Conservation (phyloP, 371 early-diverging fungal genomes). For the Catenaria anguillulae region DNA sequence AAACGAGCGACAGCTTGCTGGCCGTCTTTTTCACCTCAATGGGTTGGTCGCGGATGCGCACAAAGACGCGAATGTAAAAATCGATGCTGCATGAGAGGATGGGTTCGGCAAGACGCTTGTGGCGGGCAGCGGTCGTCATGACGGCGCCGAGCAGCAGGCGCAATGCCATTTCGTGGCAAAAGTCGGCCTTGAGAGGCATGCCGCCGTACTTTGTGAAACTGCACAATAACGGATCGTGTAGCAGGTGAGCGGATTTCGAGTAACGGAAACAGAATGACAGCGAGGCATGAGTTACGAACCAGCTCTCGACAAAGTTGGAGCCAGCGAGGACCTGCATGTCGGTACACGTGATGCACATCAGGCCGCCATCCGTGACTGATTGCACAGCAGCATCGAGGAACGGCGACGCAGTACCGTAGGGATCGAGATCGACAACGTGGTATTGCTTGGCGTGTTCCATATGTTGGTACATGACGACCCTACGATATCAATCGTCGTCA, state of each 20-base stretch:
- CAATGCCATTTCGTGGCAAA: conserved; percentile 52
- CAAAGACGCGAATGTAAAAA: conserved; percentile 97
- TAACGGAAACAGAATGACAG: too few species aligned
- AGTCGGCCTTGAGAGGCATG: conserved; percentile 62
- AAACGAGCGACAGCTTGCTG: conserved; percentile 8
- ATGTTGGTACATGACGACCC: conserved; percentile 65
- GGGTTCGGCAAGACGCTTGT: conserved; percentile 77
- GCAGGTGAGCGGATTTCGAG: too few species aligned
- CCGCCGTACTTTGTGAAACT: conserved; percentile 89
- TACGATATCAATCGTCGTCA: conserved; percentile 13
- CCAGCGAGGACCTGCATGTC: conserved; percentile 96
- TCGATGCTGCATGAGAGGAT: conserved; percentile 92
- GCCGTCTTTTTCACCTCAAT: conserved; percentile 55
- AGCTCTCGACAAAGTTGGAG: conserved; percentile 74
- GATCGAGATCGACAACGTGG: conserved; percentile 91
- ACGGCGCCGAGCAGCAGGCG: conserved; percentile 82
- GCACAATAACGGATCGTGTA: too few species aligned
- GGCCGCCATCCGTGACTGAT: conserved; percentile 80
- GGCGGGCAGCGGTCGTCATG: conserved; percentile 74
- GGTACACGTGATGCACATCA: conserved; percentile 98
- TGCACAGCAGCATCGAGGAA: conserved; percentile 95
- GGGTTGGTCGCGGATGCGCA: conserved; percentile 76
- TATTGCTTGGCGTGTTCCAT: conserved; percentile 42
- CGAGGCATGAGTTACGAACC: conserved; percentile 21
- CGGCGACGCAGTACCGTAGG: conserved; percentile 96